phyloP scores from a whole-genome alignment of 2,329 filamentous ascomycete genomes.

The Colletotrichum sp. region DNA sequence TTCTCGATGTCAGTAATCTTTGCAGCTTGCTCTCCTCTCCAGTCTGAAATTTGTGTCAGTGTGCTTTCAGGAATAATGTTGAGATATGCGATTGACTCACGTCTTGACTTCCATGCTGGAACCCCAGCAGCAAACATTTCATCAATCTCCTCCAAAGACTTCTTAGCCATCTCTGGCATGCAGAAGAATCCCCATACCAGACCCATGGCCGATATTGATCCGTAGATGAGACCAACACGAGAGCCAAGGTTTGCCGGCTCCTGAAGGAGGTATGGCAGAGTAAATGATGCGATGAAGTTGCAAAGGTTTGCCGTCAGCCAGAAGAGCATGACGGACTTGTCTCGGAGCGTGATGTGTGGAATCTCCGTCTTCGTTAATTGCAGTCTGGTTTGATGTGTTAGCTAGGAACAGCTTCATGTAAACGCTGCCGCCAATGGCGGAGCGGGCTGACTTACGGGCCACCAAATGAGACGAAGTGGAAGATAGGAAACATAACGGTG shows the following conservation, averaged over 20 bases:
- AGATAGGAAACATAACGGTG: constrained; percentile 27
- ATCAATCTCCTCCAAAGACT: constrained; percentile 15
- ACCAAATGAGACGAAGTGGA: constrained; percentile 18
- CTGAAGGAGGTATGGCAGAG: constrained; percentile 10
- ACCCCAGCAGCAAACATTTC: constrained; percentile 17
- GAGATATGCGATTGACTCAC: neutral
- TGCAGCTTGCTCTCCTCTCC: constrained; percentile 5
- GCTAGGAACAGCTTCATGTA: accelerated
- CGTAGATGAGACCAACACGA: constrained; percentile 13
- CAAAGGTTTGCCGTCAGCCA: constrained; percentile 13
- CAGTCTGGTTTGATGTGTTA: neutral
- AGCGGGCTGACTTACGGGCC: neutral
- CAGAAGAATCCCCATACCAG: constrained; percentile 12
- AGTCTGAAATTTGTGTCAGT: neutral
- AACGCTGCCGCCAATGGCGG: neutral
- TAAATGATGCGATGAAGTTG: constrained; percentile 11
- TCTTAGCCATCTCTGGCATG: constrained; percentile 16
- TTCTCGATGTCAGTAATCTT: constrained; percentile 13
- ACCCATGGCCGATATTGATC: constrained; percentile 5
- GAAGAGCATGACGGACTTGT: constrained; percentile 21
- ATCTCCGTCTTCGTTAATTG: constrained; percentile 20
- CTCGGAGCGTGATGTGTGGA: constrained; percentile 11
- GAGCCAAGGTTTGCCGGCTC: constrained; percentile 16
- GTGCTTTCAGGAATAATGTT: neutral
- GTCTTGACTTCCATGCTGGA: constrained; percentile 14